phyloP scores from a whole-genome alignment of 2,329 filamentous ascomycete genomes.

The Amphichorda felina region DNA sequence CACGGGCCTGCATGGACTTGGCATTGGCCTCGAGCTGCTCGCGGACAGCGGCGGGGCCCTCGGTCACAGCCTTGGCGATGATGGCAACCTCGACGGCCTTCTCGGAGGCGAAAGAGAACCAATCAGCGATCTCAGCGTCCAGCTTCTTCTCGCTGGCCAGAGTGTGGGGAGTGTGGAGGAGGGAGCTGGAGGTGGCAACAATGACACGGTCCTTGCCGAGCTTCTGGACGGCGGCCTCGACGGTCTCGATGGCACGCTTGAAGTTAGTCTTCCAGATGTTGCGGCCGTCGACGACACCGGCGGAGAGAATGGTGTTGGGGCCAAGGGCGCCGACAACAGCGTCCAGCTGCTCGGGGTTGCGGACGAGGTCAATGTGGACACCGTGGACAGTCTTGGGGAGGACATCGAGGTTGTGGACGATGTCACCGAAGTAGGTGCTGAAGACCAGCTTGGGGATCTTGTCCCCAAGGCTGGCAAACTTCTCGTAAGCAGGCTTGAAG shows the following conservation, averaged over 20 bases:
- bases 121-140: constrained; percentile 82
- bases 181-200: constrained; percentile 91
- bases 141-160: constrained; percentile 98
- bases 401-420: constrained; percentile 96
- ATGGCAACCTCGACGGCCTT: constrained; percentile 84
- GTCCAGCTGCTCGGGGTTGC: constrained; percentile 95
- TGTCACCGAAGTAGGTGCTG: constrained; percentile 98
- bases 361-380: constrained; percentile 91
- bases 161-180: constrained; percentile 97
- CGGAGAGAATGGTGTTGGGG: constrained; percentile 81
- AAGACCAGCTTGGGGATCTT: constrained; percentile 81
- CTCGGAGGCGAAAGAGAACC: constrained; percentile 97
- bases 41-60: constrained; percentile 76
- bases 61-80: constrained; percentile 94
- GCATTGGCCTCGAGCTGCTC: constrained; percentile 93
- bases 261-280: constrained; percentile 99
- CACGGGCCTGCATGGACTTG: constrained; percentile 83
- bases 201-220: constrained; percentile 96
- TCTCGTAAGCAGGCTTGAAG: constrained; percentile 97
- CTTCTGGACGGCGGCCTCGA: constrained; percentile 84
- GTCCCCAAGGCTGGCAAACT: constrained; percentile 63
- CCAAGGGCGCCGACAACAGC: constrained; percentile 73
- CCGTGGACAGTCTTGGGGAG: constrained; percentile 70
- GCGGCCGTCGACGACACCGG: constrained; percentile 93
- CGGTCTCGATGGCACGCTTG: constrained; percentile 82